Base-by-base conservation (phyloP, 1,284 basidiomycete genomes). In the Sporisorium sorghi region DNA sequence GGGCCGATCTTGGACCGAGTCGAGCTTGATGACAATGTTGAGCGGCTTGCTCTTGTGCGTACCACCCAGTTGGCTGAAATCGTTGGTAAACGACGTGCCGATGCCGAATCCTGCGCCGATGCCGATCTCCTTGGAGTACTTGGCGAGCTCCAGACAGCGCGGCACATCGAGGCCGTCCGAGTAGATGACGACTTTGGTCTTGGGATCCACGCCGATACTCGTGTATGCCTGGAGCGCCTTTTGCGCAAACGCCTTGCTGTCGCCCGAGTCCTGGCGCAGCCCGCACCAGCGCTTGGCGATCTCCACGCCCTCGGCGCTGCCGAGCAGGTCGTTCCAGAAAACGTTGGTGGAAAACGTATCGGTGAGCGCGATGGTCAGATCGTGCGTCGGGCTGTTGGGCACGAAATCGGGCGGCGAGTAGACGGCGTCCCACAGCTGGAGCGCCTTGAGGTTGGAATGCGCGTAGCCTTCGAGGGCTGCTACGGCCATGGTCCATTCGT, bases 401-500 rank as follows among this genome's bases (percentile, higher is more conserved):
- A 77, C 57, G 51, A 76, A 78, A n/a, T 76, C 71, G 3, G 83
- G 81, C 15, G 81, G 79, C 3, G 76, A 71, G 52, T 83, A 84
- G 60, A 82, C 71, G 0, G 72, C 24, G 37, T 84, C 83, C 83
- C 83, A 84, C 6, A 77, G 67, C 48, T 82, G 61, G 3, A 83
- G 62, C 3, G 82, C 75, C 14, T 61, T 62, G 24, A 80, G 58
- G 62, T 82, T 82, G 21, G 71, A 65, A 39, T 67, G 74, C 3
- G 70, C 52, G 60, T 84, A 84, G 2, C 80, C 81, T 14, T 59
- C 49, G 1, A 83, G 51, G 7, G 81, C 81, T 3, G 82, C 83
- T 9, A 84, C 59, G 2, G 73, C 83, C 83, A 84, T 84, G 35
- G 81, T 83, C 82, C 81, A 84, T 58, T 84, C 83, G 59, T 84